Evolutionary conservation across 495 filamentous ascomycete species (phyloP), one percentile per base, ranked within the genome.

Genomic region (Penicillium macrosclerotiorum): DNA sequence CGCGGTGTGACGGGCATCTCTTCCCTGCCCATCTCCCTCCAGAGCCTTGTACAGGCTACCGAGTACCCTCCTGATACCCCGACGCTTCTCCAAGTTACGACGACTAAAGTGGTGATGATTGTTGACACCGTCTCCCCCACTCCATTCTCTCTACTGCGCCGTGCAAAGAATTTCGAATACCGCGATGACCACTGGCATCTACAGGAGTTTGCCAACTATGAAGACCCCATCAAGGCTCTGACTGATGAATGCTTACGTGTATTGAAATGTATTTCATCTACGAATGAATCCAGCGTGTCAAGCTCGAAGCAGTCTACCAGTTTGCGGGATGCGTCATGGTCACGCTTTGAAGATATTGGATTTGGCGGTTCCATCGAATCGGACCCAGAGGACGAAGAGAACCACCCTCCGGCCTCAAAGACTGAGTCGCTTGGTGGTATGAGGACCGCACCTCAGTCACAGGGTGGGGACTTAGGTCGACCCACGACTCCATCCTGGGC

Each of bases 401-500:
- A 60, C 24, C 70, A 64, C 7, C 41, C 48, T 3, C 52, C 54
- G 22, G 56, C 64, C 27, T 72, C 75, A 1, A 53, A 47, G 33
- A 51, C 30, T 17, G 59, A 61, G 11, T 52, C 60, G 42, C 50
- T 57, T 0, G 46, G 50, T 18, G 58, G 65, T 25, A 51, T 91
- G 36, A 71, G 78, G 37, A 78, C 78, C 16, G 78, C 77, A 5
- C 82, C 89, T 4, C 76, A 79, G 8, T 88, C 88, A 7, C 60
- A 60, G 33, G 71, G 58, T 29, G 75, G 76, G 27, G 83, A 86
- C 46, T 61, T 87, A 45, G 90, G 82, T 13, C 79, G 93, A 31
- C 94, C 93, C 3, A 96, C 90, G 0, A 98, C 93, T 3, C 93
- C 93, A 8, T 97, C 93, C 1, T 96, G 91, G 91, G 90, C 91